Conservation (phyloP, 768 basidiomycete genomes). For the Mycena chlorophos region DNA sequence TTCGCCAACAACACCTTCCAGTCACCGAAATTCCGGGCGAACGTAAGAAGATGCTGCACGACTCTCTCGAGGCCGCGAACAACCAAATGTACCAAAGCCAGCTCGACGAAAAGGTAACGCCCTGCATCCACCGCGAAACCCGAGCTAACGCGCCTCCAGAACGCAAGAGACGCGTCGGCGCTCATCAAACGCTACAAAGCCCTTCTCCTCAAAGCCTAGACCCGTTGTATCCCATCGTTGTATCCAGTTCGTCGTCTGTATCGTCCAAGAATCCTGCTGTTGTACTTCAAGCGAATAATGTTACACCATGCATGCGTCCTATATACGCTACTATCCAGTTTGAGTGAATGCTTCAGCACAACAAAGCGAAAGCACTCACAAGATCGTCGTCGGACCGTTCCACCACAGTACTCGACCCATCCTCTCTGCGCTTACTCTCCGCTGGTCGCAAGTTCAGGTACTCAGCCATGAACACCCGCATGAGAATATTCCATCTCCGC, state of each 20-base stretch:
- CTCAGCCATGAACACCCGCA: slow-evolving; percentile 87
- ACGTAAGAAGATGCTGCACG: slow-evolving; percentile 31
- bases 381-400: slow-evolving; percentile 47
- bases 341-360: neutral
- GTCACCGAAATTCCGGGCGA: slow-evolving; percentile 27
- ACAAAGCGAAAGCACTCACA: slow-evolving; percentile 35
- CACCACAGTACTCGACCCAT: slow-evolving; percentile 24
- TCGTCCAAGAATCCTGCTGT: neutral
- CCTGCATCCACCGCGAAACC: neutral
- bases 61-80: slow-evolving; percentile 36
- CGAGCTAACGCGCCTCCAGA: slow-evolving; percentile 4
- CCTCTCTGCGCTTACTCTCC: slow-evolving; percentile 33
- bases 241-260: neutral
- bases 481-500: slow-evolving; percentile 84
- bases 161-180: slow-evolving; percentile 25
- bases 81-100: slow-evolving; percentile 35
- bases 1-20: slow-evolving; percentile 18
- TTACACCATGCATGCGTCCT: neutral
- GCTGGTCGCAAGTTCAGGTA: slow-evolving; percentile 74
- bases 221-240: neutral
- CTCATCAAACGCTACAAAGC: slow-evolving; percentile 27
- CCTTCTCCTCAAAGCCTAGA: slow-evolving; percentile 17
- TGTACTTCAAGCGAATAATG: neutral
- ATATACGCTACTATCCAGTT: neutral
- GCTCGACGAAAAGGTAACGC: slow-evolving; percentile 36